A percentile compares a stretch with the other conserved stretches of the same genome.
These are phyloP conservation scores for Mycena galopus DNA, from an alignment of 768 basidiomycete genomes.

Conservation along the genomic window DNA sequence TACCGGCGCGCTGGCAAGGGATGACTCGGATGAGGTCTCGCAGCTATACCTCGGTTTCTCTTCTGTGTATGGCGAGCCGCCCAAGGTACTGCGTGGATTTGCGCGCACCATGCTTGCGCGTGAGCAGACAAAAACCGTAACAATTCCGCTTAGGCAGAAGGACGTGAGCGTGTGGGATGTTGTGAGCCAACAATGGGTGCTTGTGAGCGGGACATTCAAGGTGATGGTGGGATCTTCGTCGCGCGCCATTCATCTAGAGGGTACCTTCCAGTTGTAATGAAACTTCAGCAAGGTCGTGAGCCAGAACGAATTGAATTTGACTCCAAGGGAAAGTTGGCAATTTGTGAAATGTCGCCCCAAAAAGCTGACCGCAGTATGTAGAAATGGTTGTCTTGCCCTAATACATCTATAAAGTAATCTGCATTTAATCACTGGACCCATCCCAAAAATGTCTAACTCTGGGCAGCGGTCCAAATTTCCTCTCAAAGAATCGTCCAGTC, in stretches of 20 bases:
- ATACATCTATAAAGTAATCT: neutral
- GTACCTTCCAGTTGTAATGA: constrained; percentile 18
- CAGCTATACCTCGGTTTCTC: constrained; percentile 48
- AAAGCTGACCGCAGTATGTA: neutral
- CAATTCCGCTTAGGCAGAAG: constrained; percentile 23
- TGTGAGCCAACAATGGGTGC: constrained; percentile 46
- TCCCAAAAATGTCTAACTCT: neutral
- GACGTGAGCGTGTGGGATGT: constrained; percentile 36
- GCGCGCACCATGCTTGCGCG: constrained; percentile 38
- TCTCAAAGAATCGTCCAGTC: neutral
- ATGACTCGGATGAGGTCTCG: constrained; percentile 36
- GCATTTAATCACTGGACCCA: neutral
- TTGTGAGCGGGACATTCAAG: constrained; percentile 47
- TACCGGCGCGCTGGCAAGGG: constrained; percentile 49
- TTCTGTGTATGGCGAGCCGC: constrained; percentile 44
- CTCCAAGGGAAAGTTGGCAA: too few species aligned
- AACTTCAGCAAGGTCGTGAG: too few species aligned
- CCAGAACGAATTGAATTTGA: too few species aligned
- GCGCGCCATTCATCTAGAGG: constrained; percentile 37
- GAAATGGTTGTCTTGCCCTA: neutral
- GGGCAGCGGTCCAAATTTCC: neutral
- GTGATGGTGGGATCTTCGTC: constrained; percentile 49
- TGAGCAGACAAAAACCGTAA: constrained; percentile 27
- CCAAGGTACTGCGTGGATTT: constrained; percentile 51
- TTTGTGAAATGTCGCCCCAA: neutral